phyloP scores from a whole-genome alignment of 1,139 yeast species.

The Yamadazyma sp. region DNA sequence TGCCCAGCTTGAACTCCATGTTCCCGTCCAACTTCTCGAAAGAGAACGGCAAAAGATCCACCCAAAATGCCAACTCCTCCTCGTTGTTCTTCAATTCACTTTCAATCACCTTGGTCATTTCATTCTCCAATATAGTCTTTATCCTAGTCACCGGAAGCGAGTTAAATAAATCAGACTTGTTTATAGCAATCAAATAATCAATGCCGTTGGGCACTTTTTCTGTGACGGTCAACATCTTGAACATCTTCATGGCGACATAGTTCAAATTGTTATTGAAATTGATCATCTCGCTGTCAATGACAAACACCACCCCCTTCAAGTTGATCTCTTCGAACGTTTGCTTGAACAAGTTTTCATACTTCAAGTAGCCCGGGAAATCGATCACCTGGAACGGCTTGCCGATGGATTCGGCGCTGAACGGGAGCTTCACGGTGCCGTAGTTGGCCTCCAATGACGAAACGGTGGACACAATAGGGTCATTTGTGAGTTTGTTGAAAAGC shows the following conservation, averaged over 20 bases:
- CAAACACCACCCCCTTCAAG: constrained; percentile 65
- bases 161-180: constrained; percentile 82
- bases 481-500: constrained; percentile 43
- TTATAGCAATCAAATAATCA: constrained; percentile 74
- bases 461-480: constrained; percentile 24
- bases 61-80: constrained; percentile 36
- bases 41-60: constrained; percentile 46
- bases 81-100: constrained; percentile 39
- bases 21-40: constrained; percentile 74
- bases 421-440: constrained; percentile 28
- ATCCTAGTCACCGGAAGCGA: constrained; percentile 70
- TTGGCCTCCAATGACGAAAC: constrained; percentile 48
- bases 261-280: constrained; percentile 14
- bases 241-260: constrained; percentile 52
- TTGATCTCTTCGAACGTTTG: constrained; percentile 42
- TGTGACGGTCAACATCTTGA: constrained; percentile 54
- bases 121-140: constrained; percentile 57
- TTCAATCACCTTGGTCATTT: constrained; percentile 58
- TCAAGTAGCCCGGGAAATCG: constrained; percentile 87
- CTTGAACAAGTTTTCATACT: constrained; percentile 55
- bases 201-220: constrained; percentile 65
- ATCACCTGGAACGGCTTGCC: constrained; percentile 48
- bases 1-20: constrained; percentile 69
- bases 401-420: constrained; percentile 34
- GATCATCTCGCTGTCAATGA: constrained; percentile 54